A percentile compares a stretch with the other conserved stretches of the same genome.
Evolutionary conservation across 768 basidiomycete species (phyloP).

Genomic region (Hortiboletus flavorubellus): DNA sequence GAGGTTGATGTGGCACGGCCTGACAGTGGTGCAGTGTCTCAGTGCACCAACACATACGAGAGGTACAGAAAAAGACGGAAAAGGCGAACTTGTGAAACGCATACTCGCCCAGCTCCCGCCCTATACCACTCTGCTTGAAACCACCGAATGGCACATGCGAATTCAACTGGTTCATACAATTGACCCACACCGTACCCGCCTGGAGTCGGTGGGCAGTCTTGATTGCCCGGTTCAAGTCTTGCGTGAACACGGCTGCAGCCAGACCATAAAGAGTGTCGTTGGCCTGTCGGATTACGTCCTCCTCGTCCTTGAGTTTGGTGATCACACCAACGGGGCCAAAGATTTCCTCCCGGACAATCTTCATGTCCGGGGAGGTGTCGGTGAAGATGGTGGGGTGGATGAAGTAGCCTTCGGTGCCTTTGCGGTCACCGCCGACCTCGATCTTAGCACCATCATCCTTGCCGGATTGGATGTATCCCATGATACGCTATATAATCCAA

Average conservation of each 20-base stretch:
- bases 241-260: conserved; percentile 82
- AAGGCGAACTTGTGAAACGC: conserved; percentile 51
- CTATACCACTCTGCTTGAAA: conserved; percentile 80
- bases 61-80: conserved; percentile 18
- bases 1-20: conserved; percentile 47
- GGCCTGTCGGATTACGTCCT: conserved; percentile 65
- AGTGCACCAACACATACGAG: not conserved
- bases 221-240: conserved; percentile 72
- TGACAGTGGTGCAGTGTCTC: conserved; percentile 10
- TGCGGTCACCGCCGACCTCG: conserved; percentile 57
- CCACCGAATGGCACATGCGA: conserved; percentile 74
- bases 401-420: conserved; percentile 64
- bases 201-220: conserved; percentile 68
- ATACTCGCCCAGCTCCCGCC: conserved; percentile 78
- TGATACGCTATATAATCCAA: conserved; percentile 55
- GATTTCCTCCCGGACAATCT: conserved; percentile 72
- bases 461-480: conserved; percentile 76
- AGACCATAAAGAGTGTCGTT: conserved; percentile 90
- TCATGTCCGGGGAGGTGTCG: conserved; percentile 63
- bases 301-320: conserved; percentile 69
- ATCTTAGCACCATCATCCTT: conserved; percentile 68
- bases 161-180: conserved; percentile 29
- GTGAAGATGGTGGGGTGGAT: conserved; percentile 76
- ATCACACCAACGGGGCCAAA: conserved; percentile 80
- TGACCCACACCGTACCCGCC: conserved; percentile 78